phyloP scores from a whole-genome alignment of 306 rosid genomes.

The Hippophae gyantsensis region DNA sequence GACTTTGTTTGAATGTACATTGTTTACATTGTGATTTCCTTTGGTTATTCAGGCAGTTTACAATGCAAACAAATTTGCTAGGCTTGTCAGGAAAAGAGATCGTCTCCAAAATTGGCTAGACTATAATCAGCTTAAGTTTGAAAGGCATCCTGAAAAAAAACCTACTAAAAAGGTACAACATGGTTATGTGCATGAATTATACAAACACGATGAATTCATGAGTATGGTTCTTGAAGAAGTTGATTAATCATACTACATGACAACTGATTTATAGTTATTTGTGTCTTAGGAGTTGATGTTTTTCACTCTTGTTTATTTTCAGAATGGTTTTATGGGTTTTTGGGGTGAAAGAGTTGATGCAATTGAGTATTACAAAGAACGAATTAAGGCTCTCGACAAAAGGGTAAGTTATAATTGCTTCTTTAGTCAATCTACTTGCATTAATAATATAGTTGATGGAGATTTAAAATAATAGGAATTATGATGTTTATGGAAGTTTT shows the following conservation, averaged over 20 bases:
- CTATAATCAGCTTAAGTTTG: slow-evolving; percentile 79
- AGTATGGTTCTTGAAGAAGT: not conserved
- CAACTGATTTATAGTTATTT: not conserved
- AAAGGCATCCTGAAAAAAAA: slow-evolving; percentile 67
- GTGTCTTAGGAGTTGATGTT: slow-evolving; percentile 13
- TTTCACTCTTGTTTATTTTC: slow-evolving; percentile 21
- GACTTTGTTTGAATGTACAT: slow-evolving; percentile 6
- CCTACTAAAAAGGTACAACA: slow-evolving; percentile 52
- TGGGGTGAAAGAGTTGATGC: slow-evolving; percentile 68
- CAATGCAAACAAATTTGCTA: slow-evolving; percentile 82
- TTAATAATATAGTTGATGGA: not conserved
- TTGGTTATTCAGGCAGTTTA: slow-evolving; percentile 66
- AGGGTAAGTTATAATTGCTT: slow-evolving; percentile 35
- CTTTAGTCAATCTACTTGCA: slow-evolving; percentile 8
- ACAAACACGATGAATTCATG: not conserved
- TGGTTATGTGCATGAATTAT: slow-evolving; percentile 8
- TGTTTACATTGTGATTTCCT: slow-evolving; percentile 5
- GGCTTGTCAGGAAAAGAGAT: slow-evolving; percentile 51
- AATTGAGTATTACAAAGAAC: slow-evolving; percentile 63
- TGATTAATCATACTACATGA: not conserved
- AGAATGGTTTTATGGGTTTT: slow-evolving; percentile 63
- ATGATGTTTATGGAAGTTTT: too few species aligned
- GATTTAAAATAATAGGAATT: not conserved
- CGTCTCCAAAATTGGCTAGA: slow-evolving; percentile 89
- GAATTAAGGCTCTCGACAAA: slow-evolving; percentile 56